A percentile compares a stretch with the other conserved stretches of the same genome.
phyloP scores from a whole-genome alignment of 306 rosid species.

The Begonia fuchsioides region DNA sequence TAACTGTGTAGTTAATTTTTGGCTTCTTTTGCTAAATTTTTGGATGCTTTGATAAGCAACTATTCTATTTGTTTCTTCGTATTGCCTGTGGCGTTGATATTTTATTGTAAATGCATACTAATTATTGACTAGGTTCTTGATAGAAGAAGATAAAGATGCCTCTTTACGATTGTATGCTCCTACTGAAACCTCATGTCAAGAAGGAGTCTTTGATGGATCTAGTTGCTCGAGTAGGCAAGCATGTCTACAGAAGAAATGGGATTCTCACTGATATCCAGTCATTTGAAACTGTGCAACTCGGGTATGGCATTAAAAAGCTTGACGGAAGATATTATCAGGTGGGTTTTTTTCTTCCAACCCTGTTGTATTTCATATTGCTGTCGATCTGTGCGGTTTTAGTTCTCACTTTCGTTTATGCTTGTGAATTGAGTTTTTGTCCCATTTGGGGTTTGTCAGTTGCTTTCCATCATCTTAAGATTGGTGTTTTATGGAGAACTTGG shows the following conservation, averaged over 20 bases:
- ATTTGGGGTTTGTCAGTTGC: neutral
- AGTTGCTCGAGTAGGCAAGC: conserved; percentile 64
- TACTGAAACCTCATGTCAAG: conserved; percentile 46
- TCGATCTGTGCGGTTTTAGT: neutral
- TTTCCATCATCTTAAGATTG: no score
- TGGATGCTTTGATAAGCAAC: no score
- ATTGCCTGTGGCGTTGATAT: no score
- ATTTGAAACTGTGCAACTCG: conserved; percentile 55
- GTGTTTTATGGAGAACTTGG: no score
- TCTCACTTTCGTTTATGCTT: neutral
- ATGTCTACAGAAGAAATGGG: conserved; percentile 60
- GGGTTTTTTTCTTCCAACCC: neutral
- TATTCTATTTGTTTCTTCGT: no score
- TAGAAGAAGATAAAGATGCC: conserved; percentile 39
- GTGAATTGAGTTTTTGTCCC: neutral
- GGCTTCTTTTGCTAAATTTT: no score
- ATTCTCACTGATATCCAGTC: conserved; percentile 45
- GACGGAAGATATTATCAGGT: conserved; percentile 88
- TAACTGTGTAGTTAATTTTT: no score
- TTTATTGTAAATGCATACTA: no score
- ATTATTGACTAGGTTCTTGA: neutral
- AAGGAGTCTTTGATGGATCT: conserved; percentile 46
- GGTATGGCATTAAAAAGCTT: conserved; percentile 78
- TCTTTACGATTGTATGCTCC: conserved; percentile 66
- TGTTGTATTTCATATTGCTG: no score